Evolutionary conservation across 345 rosid species (phyloP), one percentile per base, ranked within the genome.

Genomic region (Populus pruinosa): DNA sequence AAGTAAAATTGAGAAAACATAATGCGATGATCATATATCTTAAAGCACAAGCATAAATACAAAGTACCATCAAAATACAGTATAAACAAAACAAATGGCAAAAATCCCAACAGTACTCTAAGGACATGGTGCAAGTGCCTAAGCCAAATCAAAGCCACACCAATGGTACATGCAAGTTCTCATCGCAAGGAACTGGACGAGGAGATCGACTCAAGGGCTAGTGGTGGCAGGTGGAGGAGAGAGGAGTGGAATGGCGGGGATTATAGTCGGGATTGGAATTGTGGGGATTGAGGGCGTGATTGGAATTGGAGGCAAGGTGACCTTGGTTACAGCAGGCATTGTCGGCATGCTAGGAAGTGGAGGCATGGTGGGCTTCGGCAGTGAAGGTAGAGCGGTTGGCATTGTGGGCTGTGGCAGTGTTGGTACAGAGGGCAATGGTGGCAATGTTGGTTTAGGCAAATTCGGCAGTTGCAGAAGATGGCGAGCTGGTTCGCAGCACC

Each of bases 221-320:
- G 78, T 27, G 50, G 64, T 72, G 25, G 81, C 55, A 35, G 82
- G 85, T 25, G 82, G 81, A 25, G 85, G 89, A 6, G 84, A 67
- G 64, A 84, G 39, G 70, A 86, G 75, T 4, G 79, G 87, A 35
- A 82, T 43, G 43, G 87, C 35, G 33, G 87, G 89, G 61, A 84
- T 67, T 47, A 66, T 62, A 17, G 56, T 41, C 5, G 73, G 72
- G 47, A 53, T 53, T 13, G 59, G 21, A 53, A 38, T 44, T 2
- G 79, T 76, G 35, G 85, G 83, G 59, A 78, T 20, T 41, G 74
- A 41, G 5, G 86, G 83, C 21, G 78, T 61, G 79, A 74, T 80
- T 20, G 89, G 84, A 2, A 69, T 1, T 11, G 69, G 73, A 63
- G 78, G 82, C 43, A 77, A 13, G 23, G 47, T 65, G 14, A 76